Conservation (phyloP, 1,284 basidiomycete species). For the Athelia psychrophila region DNA sequence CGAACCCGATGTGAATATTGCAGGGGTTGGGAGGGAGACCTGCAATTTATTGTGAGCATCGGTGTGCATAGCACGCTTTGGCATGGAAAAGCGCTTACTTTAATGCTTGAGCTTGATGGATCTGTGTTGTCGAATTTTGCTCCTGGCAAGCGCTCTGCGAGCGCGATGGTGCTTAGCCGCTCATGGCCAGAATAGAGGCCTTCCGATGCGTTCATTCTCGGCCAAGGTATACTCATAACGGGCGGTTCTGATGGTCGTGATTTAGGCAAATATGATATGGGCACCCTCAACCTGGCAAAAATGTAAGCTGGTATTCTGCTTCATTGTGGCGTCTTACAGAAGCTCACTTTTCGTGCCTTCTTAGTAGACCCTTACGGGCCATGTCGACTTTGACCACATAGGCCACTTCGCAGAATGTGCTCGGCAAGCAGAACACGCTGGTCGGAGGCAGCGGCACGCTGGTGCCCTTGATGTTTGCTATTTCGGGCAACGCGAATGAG, state of each 20-base stretch:
- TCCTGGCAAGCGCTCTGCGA: conserved; percentile 12
- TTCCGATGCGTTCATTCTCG: conserved; percentile 11
- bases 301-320: not conserved
- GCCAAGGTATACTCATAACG: conserved; percentile 23
- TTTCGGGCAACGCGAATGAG: conserved; percentile 35
- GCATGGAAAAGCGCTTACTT: not conserved
- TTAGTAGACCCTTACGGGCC: conserved; percentile 34
- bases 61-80: not conserved
- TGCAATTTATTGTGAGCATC: conserved; percentile 12
- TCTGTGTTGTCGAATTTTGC: conserved; percentile 1
- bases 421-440: conserved; percentile 31
- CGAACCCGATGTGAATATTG: conserved; percentile 39
- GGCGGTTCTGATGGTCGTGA: conserved; percentile 33
- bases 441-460: conserved; percentile 36
- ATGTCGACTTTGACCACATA: conserved; percentile 40
- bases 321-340: not conserved
- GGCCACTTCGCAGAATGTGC: conserved; percentile 33
- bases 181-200: conserved; percentile 17
- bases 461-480: conserved; percentile 25
- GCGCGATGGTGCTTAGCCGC: conserved; percentile 26
- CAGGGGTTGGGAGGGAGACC: conserved; percentile 36
- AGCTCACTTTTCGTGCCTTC: conserved; percentile 40
- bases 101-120: not conserved
- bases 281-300: conserved; percentile 25
- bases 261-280: conserved; percentile 38